Conservation (phyloP, 129 eudicot genomes). For the Daucus carota region DNA sequence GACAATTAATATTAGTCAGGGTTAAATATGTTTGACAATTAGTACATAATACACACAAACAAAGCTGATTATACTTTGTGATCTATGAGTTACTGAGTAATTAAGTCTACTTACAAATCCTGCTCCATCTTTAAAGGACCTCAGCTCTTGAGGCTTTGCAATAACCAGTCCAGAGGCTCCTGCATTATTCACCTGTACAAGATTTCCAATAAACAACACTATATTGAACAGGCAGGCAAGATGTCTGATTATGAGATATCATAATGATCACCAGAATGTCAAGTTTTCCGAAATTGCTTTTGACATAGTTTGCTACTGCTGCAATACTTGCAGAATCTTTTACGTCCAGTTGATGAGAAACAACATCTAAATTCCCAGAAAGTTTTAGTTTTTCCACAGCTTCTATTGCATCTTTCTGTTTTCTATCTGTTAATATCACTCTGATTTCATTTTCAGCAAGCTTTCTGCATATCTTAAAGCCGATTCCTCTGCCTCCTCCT, state of each 20-base stretch:
- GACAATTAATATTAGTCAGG: no score
- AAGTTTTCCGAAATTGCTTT: slow-evolving; percentile 10
- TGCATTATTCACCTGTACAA: slow-evolving; percentile 34
- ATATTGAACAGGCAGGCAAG: background rate
- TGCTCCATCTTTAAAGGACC: slow-evolving; percentile 15
- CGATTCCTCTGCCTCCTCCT: slow-evolving; percentile 6
- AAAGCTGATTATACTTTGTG: background rate
- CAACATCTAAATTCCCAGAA: background rate
- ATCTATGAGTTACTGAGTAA: background rate
- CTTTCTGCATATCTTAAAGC: slow-evolving; percentile 15
- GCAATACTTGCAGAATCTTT: slow-evolving; percentile 6
- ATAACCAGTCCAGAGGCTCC: slow-evolving; percentile 13
- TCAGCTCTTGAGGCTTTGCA: background rate
- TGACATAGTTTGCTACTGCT: background rate
- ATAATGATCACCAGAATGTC: slow-evolving; percentile 7
- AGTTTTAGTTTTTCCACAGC: slow-evolving; percentile 8
- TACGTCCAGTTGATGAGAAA: slow-evolving; percentile 17
- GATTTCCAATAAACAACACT: background rate
- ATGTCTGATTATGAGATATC: background rate
- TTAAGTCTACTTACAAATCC: slow-evolving; percentile 22
- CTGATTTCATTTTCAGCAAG: slow-evolving; percentile 8
- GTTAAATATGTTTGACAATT: no score
- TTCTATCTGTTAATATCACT: slow-evolving; percentile 14
- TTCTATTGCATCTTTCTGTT: slow-evolving; percentile 4
- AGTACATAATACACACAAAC: no score